These are phyloP conservation scores for Candida coleopterorum DNA, from an alignment of 805 yeast species.

Conservation along the genomic window DNA sequence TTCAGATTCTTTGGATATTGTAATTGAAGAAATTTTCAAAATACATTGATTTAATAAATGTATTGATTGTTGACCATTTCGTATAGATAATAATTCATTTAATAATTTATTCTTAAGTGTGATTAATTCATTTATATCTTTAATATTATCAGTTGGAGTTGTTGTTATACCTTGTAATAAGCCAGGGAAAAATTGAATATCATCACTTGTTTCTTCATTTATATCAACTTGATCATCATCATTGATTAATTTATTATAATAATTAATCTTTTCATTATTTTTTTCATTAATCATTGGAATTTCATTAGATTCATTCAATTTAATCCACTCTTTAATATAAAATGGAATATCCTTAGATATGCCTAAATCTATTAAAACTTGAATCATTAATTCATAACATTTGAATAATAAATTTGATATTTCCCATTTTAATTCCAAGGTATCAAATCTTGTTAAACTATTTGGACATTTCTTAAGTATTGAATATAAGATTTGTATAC, in stretches of 20 bases:
- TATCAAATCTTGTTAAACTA: constrained; percentile 11
- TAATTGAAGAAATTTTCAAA: constrained; percentile 16
- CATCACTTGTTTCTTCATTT: not conserved
- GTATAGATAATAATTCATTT: constrained; percentile 6
- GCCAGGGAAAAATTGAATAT: not conserved
- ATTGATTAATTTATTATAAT: not conserved
- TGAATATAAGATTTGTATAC: constrained; percentile 51
- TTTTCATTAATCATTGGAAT: constrained; percentile 18
- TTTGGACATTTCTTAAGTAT: constrained; percentile 38
- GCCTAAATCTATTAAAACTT: constrained; percentile 45
- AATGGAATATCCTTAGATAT: constrained; percentile 54
- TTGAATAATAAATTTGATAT: constrained; percentile 30
- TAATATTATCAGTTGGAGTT: constrained; percentile 1
- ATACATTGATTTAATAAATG: constrained; percentile 15
- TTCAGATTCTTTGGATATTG: constrained; percentile 14
- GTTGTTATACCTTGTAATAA: not conserved
- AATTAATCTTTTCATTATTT: constrained; percentile 6
- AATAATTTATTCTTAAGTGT: constrained; percentile 13
- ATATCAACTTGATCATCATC: not conserved
- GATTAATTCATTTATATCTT: constrained; percentile 14
- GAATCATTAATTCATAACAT: constrained; percentile 37
- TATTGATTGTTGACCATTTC: constrained; percentile 10
- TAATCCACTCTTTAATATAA: constrained; percentile 47
- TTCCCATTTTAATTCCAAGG: constrained; percentile 29
- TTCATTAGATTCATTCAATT: constrained; percentile 24